These are phyloP conservation scores for Cryptosporidium viatorum DNA, from an alignment of 169 alveolate genomes.

Conservation along the genomic window DNA sequence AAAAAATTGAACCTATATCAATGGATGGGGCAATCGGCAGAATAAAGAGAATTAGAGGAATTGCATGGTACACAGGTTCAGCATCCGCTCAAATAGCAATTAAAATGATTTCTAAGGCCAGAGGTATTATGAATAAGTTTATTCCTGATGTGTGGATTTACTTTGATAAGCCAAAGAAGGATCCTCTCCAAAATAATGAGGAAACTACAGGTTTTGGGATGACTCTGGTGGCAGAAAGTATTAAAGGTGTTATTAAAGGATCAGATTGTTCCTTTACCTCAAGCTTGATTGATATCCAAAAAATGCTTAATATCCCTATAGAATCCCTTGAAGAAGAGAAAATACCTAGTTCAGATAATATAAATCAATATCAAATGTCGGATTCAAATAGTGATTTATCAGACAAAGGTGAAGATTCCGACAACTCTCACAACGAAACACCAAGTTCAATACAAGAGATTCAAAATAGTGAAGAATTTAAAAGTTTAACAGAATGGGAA, in stretches of 20 bases:
- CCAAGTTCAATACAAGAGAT: neutral
- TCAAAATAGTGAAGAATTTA: neutral
- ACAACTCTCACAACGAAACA: neutral
- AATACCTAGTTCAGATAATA: neutral
- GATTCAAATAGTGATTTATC: neutral
- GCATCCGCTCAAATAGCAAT: slow-evolving; percentile 82
- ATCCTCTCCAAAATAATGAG: slow-evolving; percentile 64
- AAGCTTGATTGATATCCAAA: slow-evolving; percentile 5
- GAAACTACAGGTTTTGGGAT: slow-evolving; percentile 86
- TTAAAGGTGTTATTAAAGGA: slow-evolving; percentile 75
- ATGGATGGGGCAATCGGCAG: slow-evolving; percentile 83
- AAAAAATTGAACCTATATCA: slow-evolving; percentile 83
- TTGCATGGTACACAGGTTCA: slow-evolving; percentile 83
- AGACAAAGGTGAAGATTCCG: neutral
- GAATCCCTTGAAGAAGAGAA: neutral
- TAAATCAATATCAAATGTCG: neutral
- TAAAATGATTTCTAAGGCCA: slow-evolving; percentile 83
- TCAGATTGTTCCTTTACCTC: slow-evolving; percentile 55
- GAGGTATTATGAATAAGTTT: slow-evolving; percentile 87
- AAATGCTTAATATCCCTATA: slow-evolving; percentile 3
- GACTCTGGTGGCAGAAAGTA: slow-evolving; percentile 90
- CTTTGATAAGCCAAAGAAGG: slow-evolving; percentile 82
- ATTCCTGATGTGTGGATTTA: slow-evolving; percentile 92
- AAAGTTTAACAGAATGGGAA: slow-evolving; percentile 55
- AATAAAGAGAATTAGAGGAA: slow-evolving; percentile 88